Conservation (phyloP, 1,284 basidiomycete genomes). For the Neonothopanus nambi region DNA sequence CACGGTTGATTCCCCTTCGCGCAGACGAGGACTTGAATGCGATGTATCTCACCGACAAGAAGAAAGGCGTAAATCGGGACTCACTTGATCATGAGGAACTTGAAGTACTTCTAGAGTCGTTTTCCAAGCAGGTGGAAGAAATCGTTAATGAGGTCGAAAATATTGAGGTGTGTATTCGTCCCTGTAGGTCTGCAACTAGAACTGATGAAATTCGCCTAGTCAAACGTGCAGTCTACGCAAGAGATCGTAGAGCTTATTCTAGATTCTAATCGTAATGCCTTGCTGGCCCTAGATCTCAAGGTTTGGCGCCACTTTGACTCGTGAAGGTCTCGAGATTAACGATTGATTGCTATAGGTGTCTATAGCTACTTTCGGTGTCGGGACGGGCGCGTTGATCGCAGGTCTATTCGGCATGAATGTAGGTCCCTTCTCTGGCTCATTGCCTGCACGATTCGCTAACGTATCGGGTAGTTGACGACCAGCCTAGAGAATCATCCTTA, state of each 20-base stretch:
- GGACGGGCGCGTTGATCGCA: slow-evolving; percentile 89
- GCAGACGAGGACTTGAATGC: slow-evolving; percentile 91
- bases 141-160: slow-evolving; percentile 91
- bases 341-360: slow-evolving; percentile 57
- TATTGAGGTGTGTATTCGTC: slow-evolving; percentile 62
- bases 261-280: slow-evolving; percentile 92
- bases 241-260: slow-evolving; percentile 97
- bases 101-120: slow-evolving; percentile 90
- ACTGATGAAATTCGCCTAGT: slow-evolving; percentile 42
- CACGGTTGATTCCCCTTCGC: slow-evolving; percentile 15
- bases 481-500: slow-evolving; percentile 68
- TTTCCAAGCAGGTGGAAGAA: slow-evolving; percentile 95
- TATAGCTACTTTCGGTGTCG: slow-evolving; percentile 93
- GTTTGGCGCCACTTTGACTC: slow-evolving; percentile 36
- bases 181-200: background rate
- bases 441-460: slow-evolving; percentile 14
- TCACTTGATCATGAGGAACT: slow-evolving; percentile 89
- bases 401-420: slow-evolving; percentile 97
- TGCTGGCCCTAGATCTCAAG: slow-evolving; percentile 90
- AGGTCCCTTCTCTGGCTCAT: slow-evolving; percentile 32
- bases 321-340: background rate
- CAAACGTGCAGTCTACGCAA: slow-evolving; percentile 93
- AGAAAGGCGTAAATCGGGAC: slow-evolving; percentile 54
- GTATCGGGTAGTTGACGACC: slow-evolving; percentile 55
- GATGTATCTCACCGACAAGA: slow-evolving; percentile 89